Percentiles rank a stretch among this genome's conserved stretches.
phyloP scores from a whole-genome alignment of 2,329 filamentous ascomycete genomes.

The Fusarium heterosporum region DNA sequence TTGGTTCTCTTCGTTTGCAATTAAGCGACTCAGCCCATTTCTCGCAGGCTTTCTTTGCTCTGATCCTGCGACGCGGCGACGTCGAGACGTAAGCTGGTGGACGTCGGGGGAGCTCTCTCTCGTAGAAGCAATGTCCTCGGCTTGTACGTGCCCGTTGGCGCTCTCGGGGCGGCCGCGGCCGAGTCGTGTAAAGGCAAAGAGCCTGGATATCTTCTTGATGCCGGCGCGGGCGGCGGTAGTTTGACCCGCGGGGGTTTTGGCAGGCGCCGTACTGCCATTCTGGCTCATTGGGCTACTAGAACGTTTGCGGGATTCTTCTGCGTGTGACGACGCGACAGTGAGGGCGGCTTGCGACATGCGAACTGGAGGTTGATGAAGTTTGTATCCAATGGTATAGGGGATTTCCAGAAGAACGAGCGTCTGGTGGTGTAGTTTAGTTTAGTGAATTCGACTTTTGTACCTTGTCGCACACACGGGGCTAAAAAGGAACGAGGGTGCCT shows the following conservation, averaged over 20 bases:
- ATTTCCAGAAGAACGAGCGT: slow-evolving; percentile 2
- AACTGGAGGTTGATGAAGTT: neutral
- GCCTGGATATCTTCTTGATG: slow-evolving; percentile 55
- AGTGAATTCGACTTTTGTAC: slow-evolving; percentile 19
- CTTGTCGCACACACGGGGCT: slow-evolving; percentile 31
- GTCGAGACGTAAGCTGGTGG: slow-evolving; percentile 52
- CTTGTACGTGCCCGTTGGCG: slow-evolving; percentile 31
- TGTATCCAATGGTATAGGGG: neutral
- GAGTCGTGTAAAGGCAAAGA: slow-evolving; percentile 51
- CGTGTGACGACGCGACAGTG: slow-evolving; percentile 34
- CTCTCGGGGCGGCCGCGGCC: slow-evolving; percentile 45
- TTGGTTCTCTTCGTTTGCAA: slow-evolving; percentile 46
- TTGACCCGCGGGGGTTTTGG: slow-evolving; percentile 37
- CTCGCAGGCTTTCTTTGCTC: slow-evolving; percentile 43
- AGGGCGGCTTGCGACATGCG: slow-evolving; percentile 38
- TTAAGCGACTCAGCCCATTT: slow-evolving; percentile 47
- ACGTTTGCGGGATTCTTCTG: slow-evolving; percentile 20
- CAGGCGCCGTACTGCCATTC: slow-evolving; percentile 44
- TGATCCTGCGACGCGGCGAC: slow-evolving; percentile 40
- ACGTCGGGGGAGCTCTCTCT: slow-evolving; percentile 48
- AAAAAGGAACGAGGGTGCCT: slow-evolving; percentile 3
- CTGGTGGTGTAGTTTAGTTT: slow-evolving; percentile 21
- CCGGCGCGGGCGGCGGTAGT: slow-evolving; percentile 32
- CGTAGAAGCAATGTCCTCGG: slow-evolving; percentile 40
- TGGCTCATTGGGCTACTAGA: slow-evolving; percentile 43